Evolutionary conservation across 805 yeast genomes (phyloP).

Genomic region (Maudiozyma barnettii): DNA sequence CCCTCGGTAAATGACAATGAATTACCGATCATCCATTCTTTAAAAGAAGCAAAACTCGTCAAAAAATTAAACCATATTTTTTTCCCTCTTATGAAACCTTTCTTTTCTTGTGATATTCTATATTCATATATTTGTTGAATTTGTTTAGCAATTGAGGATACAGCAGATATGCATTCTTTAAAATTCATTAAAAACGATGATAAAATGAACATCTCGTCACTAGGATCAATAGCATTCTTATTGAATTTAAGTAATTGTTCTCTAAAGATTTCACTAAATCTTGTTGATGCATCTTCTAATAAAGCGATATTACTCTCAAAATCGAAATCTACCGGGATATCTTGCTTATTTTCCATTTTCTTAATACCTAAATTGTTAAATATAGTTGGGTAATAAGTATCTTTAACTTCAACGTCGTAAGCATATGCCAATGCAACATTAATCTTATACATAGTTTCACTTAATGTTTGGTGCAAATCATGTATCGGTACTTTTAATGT

Average conservation of each 20-base stretch:
- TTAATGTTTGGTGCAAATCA: constrained; percentile 28
- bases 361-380: constrained; percentile 11
- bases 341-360: constrained; percentile 9
- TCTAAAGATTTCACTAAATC: constrained; percentile 30
- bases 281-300: constrained; percentile 27
- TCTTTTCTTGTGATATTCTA: constrained; percentile 27
- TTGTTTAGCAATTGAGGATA: constrained; percentile 28
- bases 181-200: constrained; percentile 43
- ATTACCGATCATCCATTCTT: constrained; percentile 29
- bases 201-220: constrained; percentile 41
- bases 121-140: constrained; percentile 23
- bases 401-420: constrained; percentile 32
- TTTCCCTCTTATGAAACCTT: constrained; percentile 31
- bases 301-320: constrained; percentile 20
- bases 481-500: constrained; percentile 28
- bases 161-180: constrained; percentile 31
- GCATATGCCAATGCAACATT: constrained; percentile 31
- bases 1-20: constrained; percentile 25
- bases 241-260: constrained; percentile 22
- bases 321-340: constrained; percentile 16
- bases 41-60: constrained; percentile 27
- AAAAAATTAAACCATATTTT: constrained; percentile 37
- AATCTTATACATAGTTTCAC: constrained; percentile 27
- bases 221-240: constrained; percentile 32
- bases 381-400: constrained; percentile 11